A percentile compares a stretch with the other conserved stretches of the same genome.
phyloP scores from a whole-genome alignment of 2,329 filamentous ascomycete species.

The Alternaria conjuncta region DNA sequence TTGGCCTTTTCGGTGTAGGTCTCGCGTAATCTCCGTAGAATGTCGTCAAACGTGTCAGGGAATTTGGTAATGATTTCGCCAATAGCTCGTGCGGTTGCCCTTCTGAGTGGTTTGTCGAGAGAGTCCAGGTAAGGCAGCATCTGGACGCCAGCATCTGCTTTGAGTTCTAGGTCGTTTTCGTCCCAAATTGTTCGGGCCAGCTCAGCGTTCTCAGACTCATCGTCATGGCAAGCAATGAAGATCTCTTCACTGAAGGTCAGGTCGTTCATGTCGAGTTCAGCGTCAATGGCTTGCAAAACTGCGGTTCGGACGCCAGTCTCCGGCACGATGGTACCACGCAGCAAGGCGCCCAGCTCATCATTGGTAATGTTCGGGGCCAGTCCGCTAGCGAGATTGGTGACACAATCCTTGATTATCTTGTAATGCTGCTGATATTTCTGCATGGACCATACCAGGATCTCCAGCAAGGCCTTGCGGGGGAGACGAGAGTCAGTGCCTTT shows the following conservation, averaged over 20 bases:
- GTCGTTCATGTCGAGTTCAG: conserved; percentile 90
- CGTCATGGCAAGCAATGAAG: conserved; percentile 92
- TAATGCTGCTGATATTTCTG: conserved; percentile 91
- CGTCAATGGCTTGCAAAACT: conserved; percentile 85
- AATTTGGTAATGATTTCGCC: conserved; percentile 73
- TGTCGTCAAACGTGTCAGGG: conserved; percentile 63
- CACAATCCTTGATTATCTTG: conserved; percentile 90
- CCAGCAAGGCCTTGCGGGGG: conserved; percentile 76
- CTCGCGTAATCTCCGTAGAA: conserved; percentile 70
- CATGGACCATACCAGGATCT: conserved; percentile 79
- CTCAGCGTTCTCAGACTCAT: conserved; percentile 83
- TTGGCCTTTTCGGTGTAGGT: conserved; percentile 82
- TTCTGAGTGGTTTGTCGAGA: conserved; percentile 79
- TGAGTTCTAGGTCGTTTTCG: conserved; percentile 80
- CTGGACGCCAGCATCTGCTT: conserved; percentile 67
- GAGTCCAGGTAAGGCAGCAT: conserved; percentile 82
- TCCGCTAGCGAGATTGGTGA: conserved; percentile 83
- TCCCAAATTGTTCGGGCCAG: conserved; percentile 92
- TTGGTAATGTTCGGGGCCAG: conserved; percentile 80
- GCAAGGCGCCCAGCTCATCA: conserved; percentile 76
- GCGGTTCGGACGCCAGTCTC: conserved; percentile 82
- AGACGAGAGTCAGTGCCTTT: conserved; percentile 71
- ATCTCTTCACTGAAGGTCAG: conserved; percentile 86
- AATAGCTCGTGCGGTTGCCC: conserved; percentile 81
- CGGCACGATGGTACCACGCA: conserved; percentile 78